Evolutionary conservation across 441 rosid species (phyloP), one percentile per base, ranked within the genome.

Genomic region (Gossypium gossypioides): DNA sequence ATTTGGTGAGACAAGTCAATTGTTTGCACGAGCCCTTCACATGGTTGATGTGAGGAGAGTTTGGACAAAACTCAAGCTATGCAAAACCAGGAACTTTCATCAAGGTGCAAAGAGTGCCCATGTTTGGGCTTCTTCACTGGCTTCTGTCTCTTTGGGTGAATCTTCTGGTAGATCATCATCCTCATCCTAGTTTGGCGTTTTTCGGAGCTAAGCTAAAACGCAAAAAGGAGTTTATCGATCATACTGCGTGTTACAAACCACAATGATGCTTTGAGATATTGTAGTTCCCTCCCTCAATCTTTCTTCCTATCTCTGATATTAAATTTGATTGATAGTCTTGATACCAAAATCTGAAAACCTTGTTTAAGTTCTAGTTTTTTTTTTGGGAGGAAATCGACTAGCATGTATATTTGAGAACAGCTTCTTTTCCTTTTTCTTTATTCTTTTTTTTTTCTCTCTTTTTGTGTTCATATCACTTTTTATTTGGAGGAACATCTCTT

Each of bases 61-160:
- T 60, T 89, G 92, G 97, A 80, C 82, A 24, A 89, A 83, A 72
- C 84, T 91, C 52, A 84, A 86, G 62, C 74, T 88, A 27, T 72
- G 82, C 79, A 93, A 91, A 82, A 81, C 84, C 52, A 85, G 94
- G 75, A 88, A 79, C 86, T 89, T 93, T 78, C 96, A 81, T 5
- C 86, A 82, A 77, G 75, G 96, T 37, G 96, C 97, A 27, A 89
- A 75, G 80, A 91, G 77, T 58, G 93, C 90, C 22, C 81, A 82
- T 69, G 97, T 85, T 24, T 91, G 93, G 97, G 96, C 94, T 69
- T 91, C 96, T 27, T 91, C 97, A 4, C 79, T 91, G 9, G 95
- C 98, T 2, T 93, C 97, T 3, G 95, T 93, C 69, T 85, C 96
- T 3, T 75, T 91, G 77, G 96, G 96, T 3, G 79, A 88, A 84